Base-by-base conservation (phyloP, 2,329 filamentous ascomycete genomes). In the Dothideomycetes sp. region DNA sequence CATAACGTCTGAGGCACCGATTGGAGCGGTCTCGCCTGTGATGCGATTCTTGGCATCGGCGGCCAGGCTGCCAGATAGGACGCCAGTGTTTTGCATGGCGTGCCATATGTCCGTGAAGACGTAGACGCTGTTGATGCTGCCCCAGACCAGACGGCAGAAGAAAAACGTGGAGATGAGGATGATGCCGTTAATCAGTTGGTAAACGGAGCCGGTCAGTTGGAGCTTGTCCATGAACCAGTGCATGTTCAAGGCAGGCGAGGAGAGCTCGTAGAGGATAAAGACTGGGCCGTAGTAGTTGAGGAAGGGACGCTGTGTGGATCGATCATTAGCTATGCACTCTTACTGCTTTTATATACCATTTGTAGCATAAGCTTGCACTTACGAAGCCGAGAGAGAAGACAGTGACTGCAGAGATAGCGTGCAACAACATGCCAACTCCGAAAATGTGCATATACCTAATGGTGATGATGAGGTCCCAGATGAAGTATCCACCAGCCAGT, bases 191-290 rank as follows among this genome's bases (percentile, higher is more conserved):
- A 84, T 78, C 19, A 88, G 71, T 63, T 91, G 85, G 17, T 76
- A 61, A 38, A 68, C 70, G 15, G 79, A 78, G 27, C 85, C 85
- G 0, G 85, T 91, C 70, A 86, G 78, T 52, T 77, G 73, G 43
- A 89, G 66, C 66, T 93, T 93, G 63, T 93, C 85, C 62, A 83
- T 84, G 66, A 91, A 91, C 85, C 85, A 93, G 67, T 93, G 85
- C 56, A 89, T 74, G 57, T 93, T 93, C 42, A 91, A 71, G 60
- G 91, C 88, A 5, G 84, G 84, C 4, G 81, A 83, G 18, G 83
- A 88, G 30, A 93, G 73, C 61, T 93, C 85, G 74, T 87, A 93
- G 43, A 91, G 78, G 52, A 93, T 84, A 61, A 93, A 93, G 44
- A 77, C 76, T 41, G 74, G 73, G 41, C 75, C 81, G 61, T 91